phyloP scores from a whole-genome alignment of 2,329 filamentous ascomycete species.

The Plenodomus tracheiphilus region DNA sequence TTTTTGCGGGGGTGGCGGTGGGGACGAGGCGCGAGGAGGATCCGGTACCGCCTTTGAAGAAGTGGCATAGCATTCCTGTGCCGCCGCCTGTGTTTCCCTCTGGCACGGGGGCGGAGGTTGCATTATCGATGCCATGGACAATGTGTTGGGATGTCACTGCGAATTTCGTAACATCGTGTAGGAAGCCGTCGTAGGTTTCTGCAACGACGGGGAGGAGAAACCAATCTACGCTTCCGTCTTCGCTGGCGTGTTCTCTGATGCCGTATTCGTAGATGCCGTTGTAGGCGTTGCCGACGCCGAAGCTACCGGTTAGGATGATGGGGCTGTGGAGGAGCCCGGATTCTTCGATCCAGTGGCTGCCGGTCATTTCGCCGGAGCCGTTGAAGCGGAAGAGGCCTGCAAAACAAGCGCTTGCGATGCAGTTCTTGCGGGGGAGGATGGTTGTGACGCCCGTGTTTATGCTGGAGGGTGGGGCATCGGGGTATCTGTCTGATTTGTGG shows the following conservation, averaged over 20 bases:
- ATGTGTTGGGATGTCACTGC: conserved; percentile 59
- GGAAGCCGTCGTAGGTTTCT: conserved; percentile 66
- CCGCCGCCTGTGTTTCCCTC: conserved; percentile 69
- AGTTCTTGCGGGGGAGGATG: conserved; percentile 49
- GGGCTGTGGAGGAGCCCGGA: conserved; percentile 63
- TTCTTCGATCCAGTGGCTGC: conserved; percentile 64
- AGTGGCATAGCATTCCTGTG: conserved; percentile 69
- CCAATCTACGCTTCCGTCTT: conserved; percentile 52
- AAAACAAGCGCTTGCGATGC: conserved; percentile 48
- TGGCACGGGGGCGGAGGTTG: conserved; percentile 54
- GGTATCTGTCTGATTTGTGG: conserved; percentile 31
- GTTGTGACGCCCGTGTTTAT: conserved; percentile 51
- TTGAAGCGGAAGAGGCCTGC: conserved; percentile 63
- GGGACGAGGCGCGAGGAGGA: conserved; percentile 61
- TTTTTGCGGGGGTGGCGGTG: conserved; percentile 22
- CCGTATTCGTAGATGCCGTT: conserved; percentile 63
- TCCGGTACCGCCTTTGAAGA: conserved; percentile 69
- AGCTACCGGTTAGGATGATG: conserved; percentile 63
- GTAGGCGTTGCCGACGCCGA: conserved; percentile 61
- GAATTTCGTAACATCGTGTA: conserved; percentile 62
- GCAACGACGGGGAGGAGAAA: conserved; percentile 62
- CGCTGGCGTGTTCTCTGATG: conserved; percentile 50
- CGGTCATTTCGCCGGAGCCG: conserved; percentile 65
- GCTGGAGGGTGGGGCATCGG: conserved; percentile 29
- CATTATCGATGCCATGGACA: conserved; percentile 57